Evolutionary conservation across 768 basidiomycete species (phyloP), one percentile per base, ranked within the genome.

Genomic region (Tulasnella sp.): DNA sequence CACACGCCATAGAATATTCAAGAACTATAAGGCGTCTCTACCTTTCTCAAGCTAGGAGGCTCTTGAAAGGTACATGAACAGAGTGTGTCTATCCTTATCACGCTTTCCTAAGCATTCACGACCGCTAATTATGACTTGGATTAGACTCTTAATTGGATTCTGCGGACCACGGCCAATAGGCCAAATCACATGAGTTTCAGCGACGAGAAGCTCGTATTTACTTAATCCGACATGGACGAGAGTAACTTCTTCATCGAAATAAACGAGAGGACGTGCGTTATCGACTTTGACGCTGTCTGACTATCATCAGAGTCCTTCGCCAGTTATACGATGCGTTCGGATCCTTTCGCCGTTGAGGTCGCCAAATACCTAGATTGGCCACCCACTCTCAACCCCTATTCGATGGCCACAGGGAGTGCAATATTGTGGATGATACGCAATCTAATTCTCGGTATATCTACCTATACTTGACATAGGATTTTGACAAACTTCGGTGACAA

Each of bases 221-320:
- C 61, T 47, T 70, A 72, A 64, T 66, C 70, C 62, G 67, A 71
- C 67, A 67, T 72, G 63, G 4, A 70, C 62, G 9, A 11, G 21
- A 59, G 62, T 61, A 70, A 70, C 64, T 72, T 71, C 56, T 67
- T 61, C 51, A 61, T 72, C 56, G 69, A 71, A 61, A 50, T 64
- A 27, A 11, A 64, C 27, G 67, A 67, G 41, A 66, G 55, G 29
- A 68, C 63, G 41, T 64, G 66, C 56, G 27, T 72, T 27, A 42
- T 72, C 48, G 66, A 71, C 56, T 71, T 72, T 51, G 58, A 26
- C 15, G 62, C 59, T 17, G 60, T 71, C 53, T 68, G 64, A 48
- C 41, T 65, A 63, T 56, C 70, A 63, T 68, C 69, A 3, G 68
- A 65, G 51, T 56, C 67, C 1, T 66, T 67, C 58, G 63, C 52